Conservation (phyloP, 2,329 filamentous ascomycete species). For the Talaromyces sp. region DNA sequence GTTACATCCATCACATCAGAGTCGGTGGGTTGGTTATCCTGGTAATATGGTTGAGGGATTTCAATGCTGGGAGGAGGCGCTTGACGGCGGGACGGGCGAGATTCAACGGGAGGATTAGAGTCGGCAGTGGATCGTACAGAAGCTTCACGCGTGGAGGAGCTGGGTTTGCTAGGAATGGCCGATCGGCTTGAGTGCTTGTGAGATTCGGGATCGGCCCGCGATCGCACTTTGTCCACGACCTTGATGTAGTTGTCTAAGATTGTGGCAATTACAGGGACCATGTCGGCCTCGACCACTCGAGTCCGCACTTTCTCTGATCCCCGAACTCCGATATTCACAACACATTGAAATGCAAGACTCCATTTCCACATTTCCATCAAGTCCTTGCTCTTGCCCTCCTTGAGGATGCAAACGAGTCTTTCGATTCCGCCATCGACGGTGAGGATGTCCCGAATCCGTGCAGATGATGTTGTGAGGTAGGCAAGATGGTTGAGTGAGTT, state of each 20-base stretch:
- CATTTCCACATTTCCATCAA: conserved; percentile 99
- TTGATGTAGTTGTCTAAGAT: conserved; percentile 99
- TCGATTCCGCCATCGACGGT: conserved; percentile 99
- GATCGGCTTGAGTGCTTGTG: conserved; percentile 50
- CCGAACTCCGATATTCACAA: conserved; percentile 96
- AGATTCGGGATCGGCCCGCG: conserved; percentile 79
- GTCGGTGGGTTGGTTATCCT: conserved; percentile 51
- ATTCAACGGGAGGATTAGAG: conserved; percentile 58
- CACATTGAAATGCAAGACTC: conserved; percentile 98
- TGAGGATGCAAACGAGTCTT: conserved; percentile 93
- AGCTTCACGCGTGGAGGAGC: conserved; percentile 20
- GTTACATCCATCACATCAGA: conserved; percentile 61
- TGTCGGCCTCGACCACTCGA: conserved; percentile 94
- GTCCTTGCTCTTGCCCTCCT: conserved; percentile 94
- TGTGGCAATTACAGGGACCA: conserved; percentile 98
- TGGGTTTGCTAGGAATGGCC: conserved; percentile 28
- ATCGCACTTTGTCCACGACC: conserved; percentile 87
- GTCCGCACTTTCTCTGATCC: conserved; percentile 94
- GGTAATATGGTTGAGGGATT: conserved; percentile 64
- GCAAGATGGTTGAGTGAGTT: conserved; percentile 99
- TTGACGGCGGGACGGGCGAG: conserved; percentile 70
- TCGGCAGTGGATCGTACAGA: conserved; percentile 46
- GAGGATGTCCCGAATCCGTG: conserved; percentile 94
- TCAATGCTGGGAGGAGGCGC: conserved; percentile 83
- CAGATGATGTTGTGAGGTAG: conserved; percentile 96